Evolutionary conservation across 75 land plant genomes (phyloP).

Genomic region (Cunninghamia lanceolata): DNA sequence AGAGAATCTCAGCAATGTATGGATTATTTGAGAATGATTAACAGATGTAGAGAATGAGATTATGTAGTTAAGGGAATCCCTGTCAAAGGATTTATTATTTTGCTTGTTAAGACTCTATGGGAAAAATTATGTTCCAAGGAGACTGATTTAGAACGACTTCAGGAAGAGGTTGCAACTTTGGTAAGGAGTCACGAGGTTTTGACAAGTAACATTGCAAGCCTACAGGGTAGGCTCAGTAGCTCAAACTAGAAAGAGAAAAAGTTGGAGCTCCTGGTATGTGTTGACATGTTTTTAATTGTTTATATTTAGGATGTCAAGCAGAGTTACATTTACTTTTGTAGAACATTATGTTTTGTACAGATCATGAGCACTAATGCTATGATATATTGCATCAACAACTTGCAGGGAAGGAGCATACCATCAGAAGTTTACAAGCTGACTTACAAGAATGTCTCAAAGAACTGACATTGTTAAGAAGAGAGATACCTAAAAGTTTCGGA

Average conservation of each 20-base stretch:
- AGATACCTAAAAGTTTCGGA: constrained; percentile 40
- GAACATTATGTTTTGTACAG: background rate
- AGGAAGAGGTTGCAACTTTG: constrained; percentile 52
- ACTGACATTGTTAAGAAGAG: constrained; percentile 28
- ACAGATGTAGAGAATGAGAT: constrained; percentile 36
- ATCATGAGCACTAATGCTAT: background rate
- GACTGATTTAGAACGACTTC: constrained; percentile 52
- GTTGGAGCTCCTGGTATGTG: constrained; percentile 34
- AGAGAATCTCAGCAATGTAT: too few species aligned
- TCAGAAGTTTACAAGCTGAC: constrained; percentile 40
- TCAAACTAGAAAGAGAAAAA: constrained; percentile 33
- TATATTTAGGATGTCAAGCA: too few species aligned
- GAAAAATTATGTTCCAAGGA: constrained; percentile 63
- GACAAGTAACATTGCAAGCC: constrained; percentile 39
- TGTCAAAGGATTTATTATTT: constrained; percentile 28
- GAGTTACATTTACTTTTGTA: background rate
- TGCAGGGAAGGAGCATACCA: constrained; percentile 43
- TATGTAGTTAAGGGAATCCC: constrained; percentile 30
- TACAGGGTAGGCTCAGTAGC: constrained; percentile 25
- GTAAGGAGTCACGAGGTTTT: constrained; percentile 47
- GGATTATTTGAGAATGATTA: constrained; percentile 22
- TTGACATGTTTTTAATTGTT: background rate
- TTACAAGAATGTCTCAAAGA: constrained; percentile 50
- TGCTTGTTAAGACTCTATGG: constrained; percentile 37
- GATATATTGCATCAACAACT: constrained; percentile 22